Evolutionary conservation across 148 eudicot genomes (phyloP).

Genomic region (Hydrangea macrophylla): DNA sequence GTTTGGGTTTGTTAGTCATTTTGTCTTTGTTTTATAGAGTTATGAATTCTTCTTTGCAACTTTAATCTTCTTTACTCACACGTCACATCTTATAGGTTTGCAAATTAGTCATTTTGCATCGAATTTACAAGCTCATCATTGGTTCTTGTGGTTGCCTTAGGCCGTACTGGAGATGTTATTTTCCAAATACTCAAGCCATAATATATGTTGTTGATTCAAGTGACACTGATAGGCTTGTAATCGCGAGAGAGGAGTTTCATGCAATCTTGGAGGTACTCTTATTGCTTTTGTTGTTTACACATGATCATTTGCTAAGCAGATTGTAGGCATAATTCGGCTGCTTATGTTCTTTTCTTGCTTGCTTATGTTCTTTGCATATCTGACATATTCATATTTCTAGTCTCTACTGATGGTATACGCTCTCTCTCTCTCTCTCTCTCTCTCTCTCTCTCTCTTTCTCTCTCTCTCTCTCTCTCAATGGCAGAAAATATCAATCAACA

Average conservation of each 20-base stretch:
- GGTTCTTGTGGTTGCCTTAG: constrained; percentile 33
- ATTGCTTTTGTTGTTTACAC: not conserved
- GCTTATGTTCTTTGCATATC: not conserved
- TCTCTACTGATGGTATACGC: not conserved
- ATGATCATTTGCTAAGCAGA: not conserved
- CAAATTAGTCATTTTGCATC: constrained; percentile 4
- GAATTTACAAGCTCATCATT: constrained; percentile 5
- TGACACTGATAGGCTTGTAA: constrained; percentile 89
- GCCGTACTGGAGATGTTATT: constrained; percentile 99
- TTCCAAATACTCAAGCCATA: constrained; percentile 98
- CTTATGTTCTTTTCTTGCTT: not conserved
- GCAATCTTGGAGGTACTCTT: constrained; percentile 77
- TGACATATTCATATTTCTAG: not conserved
- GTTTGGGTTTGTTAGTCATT: too few species aligned
- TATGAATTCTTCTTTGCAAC: not conserved
- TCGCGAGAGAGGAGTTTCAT: constrained; percentile 97
- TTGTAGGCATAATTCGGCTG: not conserved
- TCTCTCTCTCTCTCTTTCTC: too few species aligned
- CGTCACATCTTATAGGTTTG: constrained; percentile 1
- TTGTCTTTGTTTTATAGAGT: too few species aligned
- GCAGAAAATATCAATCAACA: too few species aligned
- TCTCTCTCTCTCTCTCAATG: too few species aligned
- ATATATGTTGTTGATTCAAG: constrained; percentile 98
- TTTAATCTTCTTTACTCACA: constrained; percentile 2
- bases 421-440: too few species aligned